phyloP scores from a whole-genome alignment of 805 yeast genomes.

The Brettanomyces naardenensis region DNA sequence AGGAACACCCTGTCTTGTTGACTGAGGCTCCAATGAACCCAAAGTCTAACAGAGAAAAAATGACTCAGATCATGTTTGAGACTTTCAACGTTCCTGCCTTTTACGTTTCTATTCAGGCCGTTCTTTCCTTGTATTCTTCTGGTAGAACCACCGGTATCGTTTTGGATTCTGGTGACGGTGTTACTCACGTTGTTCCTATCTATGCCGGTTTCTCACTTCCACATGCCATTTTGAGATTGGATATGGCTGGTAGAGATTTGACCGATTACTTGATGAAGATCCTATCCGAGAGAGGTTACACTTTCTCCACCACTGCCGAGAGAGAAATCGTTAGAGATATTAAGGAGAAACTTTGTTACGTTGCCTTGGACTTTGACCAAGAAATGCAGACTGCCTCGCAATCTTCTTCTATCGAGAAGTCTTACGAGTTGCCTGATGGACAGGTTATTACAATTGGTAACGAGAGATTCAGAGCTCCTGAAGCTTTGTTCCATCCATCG shows the following conservation, averaged over 20 bases:
- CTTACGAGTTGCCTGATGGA: conserved; percentile 99
- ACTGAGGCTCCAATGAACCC: conserved; percentile 99
- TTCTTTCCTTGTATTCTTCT: conserved; percentile 93
- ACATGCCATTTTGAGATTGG: conserved; percentile 97
- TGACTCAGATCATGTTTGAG: conserved; percentile 99
- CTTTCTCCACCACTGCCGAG: conserved; percentile 98
- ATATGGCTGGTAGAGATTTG: conserved; percentile 99
- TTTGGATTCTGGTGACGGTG: conserved; percentile 99
- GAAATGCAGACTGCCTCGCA: conserved; percentile 99
- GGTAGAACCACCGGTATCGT: conserved; percentile 99
- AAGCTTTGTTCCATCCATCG: conserved; percentile 98
- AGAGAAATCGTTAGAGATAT: conserved; percentile 93
- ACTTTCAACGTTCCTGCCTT: conserved; percentile 99
- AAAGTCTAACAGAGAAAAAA: conserved; percentile 98
- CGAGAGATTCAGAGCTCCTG: conserved; percentile 99
- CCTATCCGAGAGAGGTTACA: conserved; percentile 96
- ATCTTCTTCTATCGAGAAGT: conserved; percentile 96
- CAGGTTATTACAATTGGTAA: conserved; percentile 99
- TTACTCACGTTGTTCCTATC: conserved; percentile 99
- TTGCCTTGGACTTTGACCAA: conserved; percentile 98
- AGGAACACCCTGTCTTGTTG: conserved; percentile 98
- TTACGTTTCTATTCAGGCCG: conserved; percentile 98
- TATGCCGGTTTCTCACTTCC: conserved; percentile 99
- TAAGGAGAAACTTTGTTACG: conserved; percentile 98
- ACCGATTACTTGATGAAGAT: conserved; percentile 99